These are phyloP conservation scores for Capronia americana DNA, from an alignment of 2,329 filamentous ascomycete species.

Conservation along the genomic window DNA sequence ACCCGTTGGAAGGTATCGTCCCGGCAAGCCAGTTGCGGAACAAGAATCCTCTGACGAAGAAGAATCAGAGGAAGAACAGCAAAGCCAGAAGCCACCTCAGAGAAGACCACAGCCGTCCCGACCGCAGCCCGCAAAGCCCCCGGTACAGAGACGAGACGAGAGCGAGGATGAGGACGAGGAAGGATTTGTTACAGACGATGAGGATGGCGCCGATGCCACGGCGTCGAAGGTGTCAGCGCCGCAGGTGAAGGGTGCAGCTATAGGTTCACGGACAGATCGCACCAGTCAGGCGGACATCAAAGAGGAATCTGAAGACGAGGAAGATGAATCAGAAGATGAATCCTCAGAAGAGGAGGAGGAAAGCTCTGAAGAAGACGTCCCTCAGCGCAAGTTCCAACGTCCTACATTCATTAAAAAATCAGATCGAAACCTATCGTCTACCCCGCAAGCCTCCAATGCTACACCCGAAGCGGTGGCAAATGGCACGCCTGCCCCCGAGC, in stretches of 20 bases:
- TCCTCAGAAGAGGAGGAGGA: slow-evolving; percentile 50
- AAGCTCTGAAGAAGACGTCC: slow-evolving; percentile 64
- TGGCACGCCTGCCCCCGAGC: slow-evolving; percentile 39
- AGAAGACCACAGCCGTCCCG: slow-evolving; percentile 49
- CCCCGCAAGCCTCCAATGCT: slow-evolving; percentile 26
- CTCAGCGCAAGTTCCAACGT: slow-evolving; percentile 63
- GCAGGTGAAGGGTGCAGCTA: slow-evolving; percentile 17
- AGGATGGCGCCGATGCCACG: slow-evolving; percentile 41
- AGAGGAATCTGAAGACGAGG: slow-evolving; percentile 28
- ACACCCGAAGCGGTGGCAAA: slow-evolving; percentile 27
- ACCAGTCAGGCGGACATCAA: slow-evolving; percentile 4
- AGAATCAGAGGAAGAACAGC: slow-evolving; percentile 60
- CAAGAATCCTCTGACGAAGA: slow-evolving; percentile 57
- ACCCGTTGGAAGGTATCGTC: slow-evolving; percentile 76
- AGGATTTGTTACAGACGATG: slow-evolving; percentile 65
- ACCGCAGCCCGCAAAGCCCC: slow-evolving; percentile 41
- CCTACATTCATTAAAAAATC: slow-evolving; percentile 72
- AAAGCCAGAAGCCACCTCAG: slow-evolving; percentile 50
- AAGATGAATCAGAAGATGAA: slow-evolving; percentile 37
- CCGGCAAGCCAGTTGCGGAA: slow-evolving; percentile 73
- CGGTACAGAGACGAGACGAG: slow-evolving; percentile 28
- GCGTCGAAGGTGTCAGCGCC: slow-evolving; percentile 42
- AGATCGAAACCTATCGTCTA: slow-evolving; percentile 55
- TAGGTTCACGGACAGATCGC: slow-evolving; percentile 12
- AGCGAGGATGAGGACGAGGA: slow-evolving; percentile 56